These are phyloP conservation scores for Aspergillus egyptiacus DNA, from an alignment of 495 filamentous ascomycete genomes.

Conservation along the genomic window DNA sequence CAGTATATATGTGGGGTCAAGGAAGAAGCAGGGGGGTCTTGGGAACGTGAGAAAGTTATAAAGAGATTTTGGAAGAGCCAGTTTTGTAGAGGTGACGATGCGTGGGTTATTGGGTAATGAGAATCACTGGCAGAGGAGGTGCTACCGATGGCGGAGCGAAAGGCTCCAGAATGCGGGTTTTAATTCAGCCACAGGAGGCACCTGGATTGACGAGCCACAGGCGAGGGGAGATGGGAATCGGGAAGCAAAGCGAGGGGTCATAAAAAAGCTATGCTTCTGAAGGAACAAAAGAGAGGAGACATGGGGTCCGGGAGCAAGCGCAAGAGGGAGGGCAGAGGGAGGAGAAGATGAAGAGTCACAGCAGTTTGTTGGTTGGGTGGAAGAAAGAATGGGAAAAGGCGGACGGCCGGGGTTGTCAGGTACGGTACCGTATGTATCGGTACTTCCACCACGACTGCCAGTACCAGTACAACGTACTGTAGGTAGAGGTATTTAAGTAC, in stretches of 20 bases:
- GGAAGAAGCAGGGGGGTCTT: background rate
- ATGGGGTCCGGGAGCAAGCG: constrained; percentile 14
- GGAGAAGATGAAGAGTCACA: constrained; percentile 10
- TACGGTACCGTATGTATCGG: constrained; percentile 7
- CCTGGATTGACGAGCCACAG: constrained; percentile 13
- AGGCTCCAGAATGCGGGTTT: constrained; percentile 21
- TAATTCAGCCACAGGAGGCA: constrained; percentile 19
- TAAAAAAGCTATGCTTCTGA: constrained; percentile 3
- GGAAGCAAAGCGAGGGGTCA: constrained; percentile 15
- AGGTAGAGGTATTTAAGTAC: too few relatives aligned
- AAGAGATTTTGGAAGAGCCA: constrained; percentile 1
- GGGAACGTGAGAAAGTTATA: background rate
- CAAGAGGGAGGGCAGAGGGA: constrained; percentile 14
- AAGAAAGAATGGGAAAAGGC: constrained; percentile 10
- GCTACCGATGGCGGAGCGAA: constrained; percentile 26
- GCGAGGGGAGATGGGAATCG: constrained; percentile 12
- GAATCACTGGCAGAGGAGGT: constrained; percentile 17
- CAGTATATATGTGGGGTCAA: background rate
- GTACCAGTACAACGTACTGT: too few relatives aligned
- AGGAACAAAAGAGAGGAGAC: constrained; percentile 15
- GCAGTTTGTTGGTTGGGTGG: constrained; percentile 15
- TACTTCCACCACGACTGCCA: background rate
- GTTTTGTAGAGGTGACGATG: background rate
- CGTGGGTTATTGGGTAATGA: constrained; percentile 18
- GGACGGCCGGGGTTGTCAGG: constrained; percentile 5